Evolutionary conservation across 768 basidiomycete genomes (phyloP), one percentile per base, ranked within the genome.

Genomic region (Lyophyllum semitale): DNA sequence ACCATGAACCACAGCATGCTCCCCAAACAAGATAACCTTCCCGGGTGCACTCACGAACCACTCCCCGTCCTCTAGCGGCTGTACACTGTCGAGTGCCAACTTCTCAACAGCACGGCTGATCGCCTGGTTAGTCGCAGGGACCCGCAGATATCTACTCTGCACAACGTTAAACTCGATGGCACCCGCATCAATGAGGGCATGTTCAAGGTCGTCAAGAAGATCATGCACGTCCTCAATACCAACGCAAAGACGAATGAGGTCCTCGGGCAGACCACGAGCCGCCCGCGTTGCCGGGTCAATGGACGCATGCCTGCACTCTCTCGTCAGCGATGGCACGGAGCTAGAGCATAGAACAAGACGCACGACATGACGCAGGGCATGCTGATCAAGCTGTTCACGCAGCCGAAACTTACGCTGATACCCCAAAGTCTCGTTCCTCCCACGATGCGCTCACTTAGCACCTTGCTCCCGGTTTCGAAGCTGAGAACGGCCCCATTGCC

Each of bases 361-460:
- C 72, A 98, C 96, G 95, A 97, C 97, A 99, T 98, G 63, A 93
- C 86, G 70, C 97, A 98, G 33, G 97, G 97, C 96, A 99, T 98
- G 60, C 91, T 94, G 73, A 98, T 98, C 70, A 99, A 70, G 66
- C 92, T 94, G 76, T 99, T 99, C 57, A 99, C 95, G 61, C 92
- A 95, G 29, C 97, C 97, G 66, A 99, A 99, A 68, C 93, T 95
- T 63, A 99, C 97, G 58, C 90, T 93, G 66, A 99, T 98, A 18
- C 95, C 93, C 95, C 96, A 99, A 25, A 99, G 76, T 50, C 94
- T 81, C 15, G 97, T 92, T 0, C 88, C 91, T 5, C 89, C 96
- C 8, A 99, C 95, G 57, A 98, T 90, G 48, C 87, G 83, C 72
- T 98, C 95, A 68, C 93, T 95, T 55, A 98, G 68, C 46, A 80